These are phyloP conservation scores for Aspergillus thermomutatus DNA, from an alignment of 2,329 filamentous ascomycete species.

Conservation along the genomic window DNA sequence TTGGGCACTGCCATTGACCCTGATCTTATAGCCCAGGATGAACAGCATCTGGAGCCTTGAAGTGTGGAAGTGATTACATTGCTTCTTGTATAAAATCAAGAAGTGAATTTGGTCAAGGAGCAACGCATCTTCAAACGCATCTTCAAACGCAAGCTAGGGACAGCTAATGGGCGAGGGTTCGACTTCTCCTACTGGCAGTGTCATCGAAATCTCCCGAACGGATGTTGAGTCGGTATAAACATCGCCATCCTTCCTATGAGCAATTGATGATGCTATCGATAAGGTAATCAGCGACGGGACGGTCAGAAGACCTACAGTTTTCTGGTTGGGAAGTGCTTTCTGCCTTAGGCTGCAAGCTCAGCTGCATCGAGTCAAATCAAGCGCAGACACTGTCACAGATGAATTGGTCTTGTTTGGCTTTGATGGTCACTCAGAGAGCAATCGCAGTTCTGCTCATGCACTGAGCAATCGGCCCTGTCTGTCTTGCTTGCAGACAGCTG, in stretches of 20 bases:
- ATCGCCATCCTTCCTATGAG: not conserved
- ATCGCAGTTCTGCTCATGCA: not conserved
- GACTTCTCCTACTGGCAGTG: not conserved
- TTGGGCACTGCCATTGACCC: constrained; percentile 75
- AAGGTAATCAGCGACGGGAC: not conserved
- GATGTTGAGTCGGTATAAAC: not conserved
- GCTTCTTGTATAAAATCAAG: not conserved
- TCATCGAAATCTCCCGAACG: not conserved
- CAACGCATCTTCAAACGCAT: not conserved
- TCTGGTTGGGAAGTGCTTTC: not conserved
- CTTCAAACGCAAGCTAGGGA: not conserved
- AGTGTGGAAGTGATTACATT: not conserved
- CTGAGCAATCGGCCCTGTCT: not conserved
- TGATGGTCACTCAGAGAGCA: not conserved
- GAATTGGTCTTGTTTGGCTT: not conserved
- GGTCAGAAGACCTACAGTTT: not conserved
- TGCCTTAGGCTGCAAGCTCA: not conserved
- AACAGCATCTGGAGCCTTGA: not conserved
- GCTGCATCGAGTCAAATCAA: not conserved
- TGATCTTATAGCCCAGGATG: constrained; percentile 47
- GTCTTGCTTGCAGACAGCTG: not conserved
- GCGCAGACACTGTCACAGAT: not conserved
- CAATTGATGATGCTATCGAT: not conserved
- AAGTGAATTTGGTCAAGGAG: not conserved
- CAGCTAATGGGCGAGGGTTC: not conserved